phyloP scores from a whole-genome alignment of 2,329 filamentous ascomycete genomes.

The Ambrosiella beaveri region DNA sequence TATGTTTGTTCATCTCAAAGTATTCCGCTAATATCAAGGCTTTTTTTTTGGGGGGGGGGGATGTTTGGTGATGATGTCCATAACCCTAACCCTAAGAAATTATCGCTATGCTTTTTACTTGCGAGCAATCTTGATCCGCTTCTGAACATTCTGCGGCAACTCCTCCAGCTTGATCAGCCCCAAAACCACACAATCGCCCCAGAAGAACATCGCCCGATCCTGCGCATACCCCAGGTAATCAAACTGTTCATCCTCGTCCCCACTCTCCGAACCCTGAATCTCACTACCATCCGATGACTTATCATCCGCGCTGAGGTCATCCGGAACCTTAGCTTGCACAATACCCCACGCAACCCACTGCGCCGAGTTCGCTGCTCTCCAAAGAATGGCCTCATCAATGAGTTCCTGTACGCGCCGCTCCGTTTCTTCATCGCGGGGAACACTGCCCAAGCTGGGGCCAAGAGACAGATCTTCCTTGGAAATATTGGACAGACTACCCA shows the following conservation, averaged over 20 bases:
- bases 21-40: no score
- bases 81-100: no score
- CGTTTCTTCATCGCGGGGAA: constrained; percentile 35
- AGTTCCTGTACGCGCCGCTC: constrained; percentile 55
- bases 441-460: constrained; percentile 20
- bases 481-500: constrained; percentile 25
- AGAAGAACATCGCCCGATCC: constrained; percentile 81
- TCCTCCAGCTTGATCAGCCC: constrained; percentile 62
- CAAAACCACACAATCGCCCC: constrained; percentile 70
- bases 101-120: constrained; percentile 26
- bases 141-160: constrained; percentile 48
- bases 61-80: no score
- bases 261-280: constrained; percentile 16
- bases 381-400: constrained; percentile 62
- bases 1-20: no score
- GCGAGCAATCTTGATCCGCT: constrained; percentile 51
- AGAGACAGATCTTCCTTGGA: constrained; percentile 34
- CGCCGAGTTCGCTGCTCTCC: constrained; percentile 75
- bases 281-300: constrained; percentile 15
- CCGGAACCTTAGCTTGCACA: constrained; percentile 66
- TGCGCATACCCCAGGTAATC: constrained; percentile 88
- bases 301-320: constrained; percentile 7
- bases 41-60: no score
- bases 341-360: constrained; percentile 95
- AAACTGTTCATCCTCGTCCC: constrained; percentile 49